These are phyloP conservation scores for Cyclocybe aegerita DNA, from an alignment of 768 basidiomycete species.

Conservation along the genomic window DNA sequence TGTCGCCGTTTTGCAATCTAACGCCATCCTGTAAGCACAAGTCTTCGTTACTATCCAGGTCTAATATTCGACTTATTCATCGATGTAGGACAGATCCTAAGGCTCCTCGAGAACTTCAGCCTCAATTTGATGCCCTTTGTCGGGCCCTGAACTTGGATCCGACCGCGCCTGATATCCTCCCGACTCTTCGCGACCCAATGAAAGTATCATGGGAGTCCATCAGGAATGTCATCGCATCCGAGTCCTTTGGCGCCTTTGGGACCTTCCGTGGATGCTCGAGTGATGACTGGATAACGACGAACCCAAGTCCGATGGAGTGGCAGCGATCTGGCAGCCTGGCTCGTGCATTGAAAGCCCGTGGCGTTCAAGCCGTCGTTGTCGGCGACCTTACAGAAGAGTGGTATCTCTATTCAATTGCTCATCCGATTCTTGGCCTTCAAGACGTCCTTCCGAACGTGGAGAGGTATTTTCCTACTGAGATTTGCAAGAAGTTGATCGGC, in stretches of 20 bases:
- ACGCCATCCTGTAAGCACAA: slow-evolving; percentile 62
- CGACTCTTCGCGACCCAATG: slow-evolving; percentile 46
- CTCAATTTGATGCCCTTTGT: slow-evolving; percentile 67
- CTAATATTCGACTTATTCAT: background rate
- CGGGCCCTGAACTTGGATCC: slow-evolving; percentile 55
- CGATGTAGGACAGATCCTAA: slow-evolving; percentile 50
- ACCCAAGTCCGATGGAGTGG: slow-evolving; percentile 64
- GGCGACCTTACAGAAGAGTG: slow-evolving; percentile 76
- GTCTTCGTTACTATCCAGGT: background rate
- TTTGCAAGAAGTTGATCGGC: slow-evolving; percentile 44
- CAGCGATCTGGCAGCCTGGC: slow-evolving; percentile 65
- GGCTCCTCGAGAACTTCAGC: slow-evolving; percentile 53
- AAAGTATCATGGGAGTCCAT: slow-evolving; percentile 50
- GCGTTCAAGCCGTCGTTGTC: slow-evolving; percentile 60
- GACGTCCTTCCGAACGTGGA: slow-evolving; percentile 60
- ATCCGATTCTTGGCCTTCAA: slow-evolving; percentile 45
- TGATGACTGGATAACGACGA: slow-evolving; percentile 52
- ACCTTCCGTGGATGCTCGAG: slow-evolving; percentile 72
- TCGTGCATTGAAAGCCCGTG: slow-evolving; percentile 48
- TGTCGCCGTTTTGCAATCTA: slow-evolving; percentile 70
- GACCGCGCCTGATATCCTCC: slow-evolving; percentile 44
- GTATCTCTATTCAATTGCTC: slow-evolving; percentile 74
- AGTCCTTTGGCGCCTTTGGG: slow-evolving; percentile 51
- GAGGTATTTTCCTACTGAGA: slow-evolving; percentile 55
- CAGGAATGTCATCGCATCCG: slow-evolving; percentile 57